Base-by-base conservation (phyloP, 2,329 filamentous ascomycete genomes). In the Ophiocordyceps robertsii region DNA sequence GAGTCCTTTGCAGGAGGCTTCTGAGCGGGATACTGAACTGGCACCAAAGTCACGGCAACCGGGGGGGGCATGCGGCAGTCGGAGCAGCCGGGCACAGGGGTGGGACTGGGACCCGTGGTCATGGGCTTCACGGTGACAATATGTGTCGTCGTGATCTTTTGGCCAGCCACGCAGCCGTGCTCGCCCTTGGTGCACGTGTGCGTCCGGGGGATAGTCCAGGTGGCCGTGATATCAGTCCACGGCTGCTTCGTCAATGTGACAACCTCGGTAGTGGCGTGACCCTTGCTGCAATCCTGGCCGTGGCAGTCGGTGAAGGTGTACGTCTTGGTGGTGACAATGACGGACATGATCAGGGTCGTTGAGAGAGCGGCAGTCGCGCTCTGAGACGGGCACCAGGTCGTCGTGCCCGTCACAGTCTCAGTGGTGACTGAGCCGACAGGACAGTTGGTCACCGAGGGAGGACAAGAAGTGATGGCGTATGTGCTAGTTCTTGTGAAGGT, bases 261-360 rank as follows among this genome's bases (percentile, higher is more conserved):
- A 8, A 56, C 45, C 42, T 57, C 49, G 11, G 56, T 53, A 32
- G 45, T 47, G 40, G 50, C 48, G 17, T 44, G 38, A 37, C 47
- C 50, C 43, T 51, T 50, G 44, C 37, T 32, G 44, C 54, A 56
- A 13, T 43, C 73, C 43, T 67, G 66, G 39, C 73, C 67, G 38
- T 63, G 66, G 66, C 75, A 78, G 33, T 67, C 68, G 53, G 71
- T 76, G 63, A 77, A 63, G 57, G 73, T 78, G 52, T 71, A 62
- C 55, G 73, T 64, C 53, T 66, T 65, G 48, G 72, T 76, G 51
- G 65, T 60, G 62, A 68, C 74, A 61, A 74, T 58, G 53, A 70
- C 61, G 24, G 59, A 61, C 42, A 65, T 48, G 31, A 46, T 27
- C 6, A 27, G 6, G 24, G 24, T 27, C 24, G 24, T 27, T 6